Evolutionary conservation across 2,329 filamentous ascomycete species (phyloP).

Genomic region (Aspergillus fijiensis): DNA sequence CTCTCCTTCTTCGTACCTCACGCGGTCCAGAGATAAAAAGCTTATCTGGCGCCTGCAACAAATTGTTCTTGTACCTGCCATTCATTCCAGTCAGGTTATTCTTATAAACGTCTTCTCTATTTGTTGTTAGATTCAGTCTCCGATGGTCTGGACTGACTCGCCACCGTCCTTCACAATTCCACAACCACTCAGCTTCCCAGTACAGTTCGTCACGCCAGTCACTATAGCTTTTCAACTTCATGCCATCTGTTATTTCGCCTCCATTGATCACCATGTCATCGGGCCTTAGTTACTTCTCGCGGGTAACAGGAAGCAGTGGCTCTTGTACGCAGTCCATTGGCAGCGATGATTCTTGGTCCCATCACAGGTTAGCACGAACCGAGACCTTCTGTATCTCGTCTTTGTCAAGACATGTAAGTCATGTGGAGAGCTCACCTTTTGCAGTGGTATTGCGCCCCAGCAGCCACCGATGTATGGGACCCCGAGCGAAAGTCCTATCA

Average conservation of each 20-base stretch:
- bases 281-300: slow-evolving; percentile 32
- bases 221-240: slow-evolving; percentile 21
- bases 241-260: slow-evolving; percentile 33
- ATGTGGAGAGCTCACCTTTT: slow-evolving; percentile 25
- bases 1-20: slow-evolving; percentile 15
- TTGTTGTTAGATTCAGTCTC: slow-evolving; percentile 4
- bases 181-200: not conserved
- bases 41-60: slow-evolving; percentile 19
- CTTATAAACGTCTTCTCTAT: slow-evolving; percentile 9
- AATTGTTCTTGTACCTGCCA: not conserved
- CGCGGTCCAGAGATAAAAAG: slow-evolving; percentile 15
- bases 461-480: slow-evolving; percentile 31
- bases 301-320: slow-evolving; percentile 28
- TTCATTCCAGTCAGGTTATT: not conserved
- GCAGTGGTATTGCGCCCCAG: slow-evolving; percentile 29
- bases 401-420: not conserved
- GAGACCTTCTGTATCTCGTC: slow-evolving; percentile 7
- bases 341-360: slow-evolving; percentile 35
- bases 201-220: slow-evolving; percentile 9
- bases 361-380: slow-evolving; percentile 36
- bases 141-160: slow-evolving; percentile 6
- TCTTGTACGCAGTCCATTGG: slow-evolving; percentile 31
- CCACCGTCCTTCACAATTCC: not conserved
- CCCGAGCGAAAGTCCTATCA: slow-evolving; percentile 29
- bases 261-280: slow-evolving; percentile 32